Percentiles rank a stretch among this genome's conserved stretches.
These are phyloP conservation scores for Apiotrichum mycotoxinovorans DNA, from an alignment of 1,284 basidiomycete genomes.

Conservation along the genomic window DNA sequence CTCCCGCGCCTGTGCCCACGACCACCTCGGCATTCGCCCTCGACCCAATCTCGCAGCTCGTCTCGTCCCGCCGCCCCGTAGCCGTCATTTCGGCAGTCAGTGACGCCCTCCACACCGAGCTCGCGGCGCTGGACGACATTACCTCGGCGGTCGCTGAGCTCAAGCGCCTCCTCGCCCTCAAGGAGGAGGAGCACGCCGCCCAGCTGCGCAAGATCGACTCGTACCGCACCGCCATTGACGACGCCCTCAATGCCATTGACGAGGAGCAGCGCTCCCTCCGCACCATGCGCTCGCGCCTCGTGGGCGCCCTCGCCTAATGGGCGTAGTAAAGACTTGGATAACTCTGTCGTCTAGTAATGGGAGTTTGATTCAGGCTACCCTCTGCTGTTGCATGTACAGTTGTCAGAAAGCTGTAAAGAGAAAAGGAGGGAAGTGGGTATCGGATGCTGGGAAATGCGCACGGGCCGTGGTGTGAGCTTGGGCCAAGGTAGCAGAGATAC, in stretches of 20 bases:
- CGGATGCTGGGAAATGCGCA: no score
- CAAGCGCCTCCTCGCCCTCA: slow-evolving; percentile 2
- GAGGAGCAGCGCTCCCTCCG: slow-evolving; percentile 4
- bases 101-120: not conserved
- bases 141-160: slow-evolving; percentile 6
- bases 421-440: not conserved
- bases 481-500: no score
- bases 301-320: not conserved
- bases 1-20: not conserved
- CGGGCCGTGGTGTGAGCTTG: no score
- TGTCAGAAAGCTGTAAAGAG: not conserved
- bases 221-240: slow-evolving; percentile 8
- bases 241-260: slow-evolving; percentile 7
- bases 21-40: not conserved
- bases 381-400: not conserved
- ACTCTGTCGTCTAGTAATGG: not conserved
- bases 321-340: no score
- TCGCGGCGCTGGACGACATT: not conserved
- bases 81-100: slow-evolving; percentile 1
- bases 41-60: slow-evolving; percentile 8
- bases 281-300: slow-evolving; percentile 5
- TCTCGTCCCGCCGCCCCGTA: slow-evolving; percentile 4
- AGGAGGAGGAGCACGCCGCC: slow-evolving; percentile 7
- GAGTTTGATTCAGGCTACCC: not conserved
- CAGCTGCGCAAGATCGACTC: slow-evolving; percentile 4